Base-by-base conservation (phyloP, 176 grass and related monocot species). In the Musa acuminata region DNA sequence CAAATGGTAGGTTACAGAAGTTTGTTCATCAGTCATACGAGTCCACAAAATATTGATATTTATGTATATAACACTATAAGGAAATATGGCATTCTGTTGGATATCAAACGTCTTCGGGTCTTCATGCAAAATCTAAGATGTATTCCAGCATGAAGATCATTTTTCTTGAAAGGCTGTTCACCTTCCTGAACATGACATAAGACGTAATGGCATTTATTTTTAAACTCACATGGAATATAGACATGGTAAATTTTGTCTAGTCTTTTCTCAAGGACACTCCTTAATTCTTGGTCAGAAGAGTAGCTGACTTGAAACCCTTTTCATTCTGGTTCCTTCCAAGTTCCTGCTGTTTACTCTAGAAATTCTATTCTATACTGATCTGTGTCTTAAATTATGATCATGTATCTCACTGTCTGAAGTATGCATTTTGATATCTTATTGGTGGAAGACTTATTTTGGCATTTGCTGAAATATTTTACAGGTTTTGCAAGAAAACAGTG, bases 401-500 rank as follows among this genome's bases (percentile, higher is more conserved):
- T 22, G 20, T 52, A 55, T 52, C 21, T 11, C 14, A 49, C 10
- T 19, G 21, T 75, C 52, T 75, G 2, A 52, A 11, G 35, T 13
- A n/a, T 55, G 63, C 11, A 52, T n/a, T 78, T 52, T 55, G 13
- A 43, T 57, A 49, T 69, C 27, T 35, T 2, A 54, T 53, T 10
- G 11, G 7, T 66, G 26, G 19, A 48, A 51, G 3, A 49, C 2
- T 70, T 79, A 49, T 70, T 19, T 60, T 53, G 50, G 14, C 9
- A 53, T 80, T 64, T 53, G 14, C 35, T 29, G 49, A 72, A 73
- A 27, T 51, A 54, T 13, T 78, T 72, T 52, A 53, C 84, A 99
- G 95, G 95, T 94, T 26, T 76, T 99, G 51, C 83, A 89, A 43
- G 95, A 99, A 82, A 89, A 73, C 62, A 87, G 86, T 86, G 83